phyloP scores from a whole-genome alignment of 2,329 filamentous ascomycete genomes.

The Alternaria longipes region DNA sequence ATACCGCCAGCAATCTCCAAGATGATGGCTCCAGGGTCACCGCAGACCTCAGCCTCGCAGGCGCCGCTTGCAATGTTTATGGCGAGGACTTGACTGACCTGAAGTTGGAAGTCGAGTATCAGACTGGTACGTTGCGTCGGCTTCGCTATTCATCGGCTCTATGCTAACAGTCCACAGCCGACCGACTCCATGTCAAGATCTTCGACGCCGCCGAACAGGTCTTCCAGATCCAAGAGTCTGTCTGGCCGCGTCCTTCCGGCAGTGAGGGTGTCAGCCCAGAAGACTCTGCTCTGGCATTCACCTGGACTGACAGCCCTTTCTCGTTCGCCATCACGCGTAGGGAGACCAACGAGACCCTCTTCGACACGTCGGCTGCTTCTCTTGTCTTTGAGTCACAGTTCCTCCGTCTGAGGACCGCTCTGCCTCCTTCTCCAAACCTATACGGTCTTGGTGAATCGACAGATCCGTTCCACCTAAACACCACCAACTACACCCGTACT shows the following conservation, averaged over 20 bases:
- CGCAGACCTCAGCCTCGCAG: slow-evolving; percentile 74
- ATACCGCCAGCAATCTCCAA: slow-evolving; percentile 68
- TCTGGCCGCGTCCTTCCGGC: slow-evolving; percentile 68
- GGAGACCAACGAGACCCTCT: slow-evolving; percentile 67
- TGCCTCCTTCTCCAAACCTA: slow-evolving; percentile 73
- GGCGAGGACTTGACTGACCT: slow-evolving; percentile 65
- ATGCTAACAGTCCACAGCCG: slow-evolving; percentile 55
- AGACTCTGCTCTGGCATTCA: slow-evolving; percentile 63
- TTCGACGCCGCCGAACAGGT: slow-evolving; percentile 72
- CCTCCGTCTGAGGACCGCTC: slow-evolving; percentile 72
- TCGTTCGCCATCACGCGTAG: slow-evolving; percentile 70
- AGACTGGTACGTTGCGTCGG: slow-evolving; percentile 60
- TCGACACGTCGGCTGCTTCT: slow-evolving; percentile 73
- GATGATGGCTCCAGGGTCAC: slow-evolving; percentile 65
- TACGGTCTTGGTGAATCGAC: slow-evolving; percentile 83
- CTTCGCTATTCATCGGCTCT: slow-evolving; percentile 68
- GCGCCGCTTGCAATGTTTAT: slow-evolving; percentile 69
- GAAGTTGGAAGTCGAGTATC: slow-evolving; percentile 67
- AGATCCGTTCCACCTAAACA: slow-evolving; percentile 73
- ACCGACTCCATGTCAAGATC: slow-evolving; percentile 76
- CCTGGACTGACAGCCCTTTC: slow-evolving; percentile 67
- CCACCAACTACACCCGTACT: slow-evolving; percentile 68
- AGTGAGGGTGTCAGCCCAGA: slow-evolving; percentile 34
- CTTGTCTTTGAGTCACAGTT: slow-evolving; percentile 82
- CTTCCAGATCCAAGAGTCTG: slow-evolving; percentile 76